Conservation (phyloP, 257 asterid species). For the Linaria vulgaris region DNA sequence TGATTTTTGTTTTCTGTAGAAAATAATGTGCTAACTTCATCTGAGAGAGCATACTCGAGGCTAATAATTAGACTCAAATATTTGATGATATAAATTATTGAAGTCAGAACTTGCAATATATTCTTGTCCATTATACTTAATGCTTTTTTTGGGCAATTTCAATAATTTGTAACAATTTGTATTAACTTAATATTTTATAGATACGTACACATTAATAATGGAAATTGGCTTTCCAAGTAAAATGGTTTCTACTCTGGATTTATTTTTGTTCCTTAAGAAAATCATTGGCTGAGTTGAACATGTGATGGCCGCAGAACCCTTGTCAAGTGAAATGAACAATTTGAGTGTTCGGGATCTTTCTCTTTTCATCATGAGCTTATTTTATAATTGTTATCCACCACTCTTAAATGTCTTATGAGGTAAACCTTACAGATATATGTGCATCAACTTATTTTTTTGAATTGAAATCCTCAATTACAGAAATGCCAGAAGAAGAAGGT, state of each 20-base stretch:
- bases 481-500: constrained; percentile 70
- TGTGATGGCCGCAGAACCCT: not conserved
- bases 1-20: too few species aligned
- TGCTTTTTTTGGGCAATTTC: not conserved
- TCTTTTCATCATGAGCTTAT: not conserved
- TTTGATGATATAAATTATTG: constrained; percentile 8
- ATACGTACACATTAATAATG: constrained; percentile 7
- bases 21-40: not conserved
- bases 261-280: not conserved
- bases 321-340: not conserved
- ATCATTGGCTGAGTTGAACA: constrained; percentile 11
- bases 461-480: constrained; percentile 43
- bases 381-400: not conserved
- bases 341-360: constrained; percentile 6
- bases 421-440: constrained; percentile 5
- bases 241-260: not conserved
- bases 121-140: not conserved
- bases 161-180: constrained; percentile 9
- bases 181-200: not conserved
- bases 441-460: constrained; percentile 19
- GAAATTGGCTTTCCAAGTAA: not conserved
- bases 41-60: not conserved
- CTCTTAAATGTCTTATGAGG: not conserved
- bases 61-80: not conserved
- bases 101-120: not conserved